These are phyloP conservation scores for Ormosia semicastrata DNA, from an alignment of 306 rosid species.

Conservation along the genomic window DNA sequence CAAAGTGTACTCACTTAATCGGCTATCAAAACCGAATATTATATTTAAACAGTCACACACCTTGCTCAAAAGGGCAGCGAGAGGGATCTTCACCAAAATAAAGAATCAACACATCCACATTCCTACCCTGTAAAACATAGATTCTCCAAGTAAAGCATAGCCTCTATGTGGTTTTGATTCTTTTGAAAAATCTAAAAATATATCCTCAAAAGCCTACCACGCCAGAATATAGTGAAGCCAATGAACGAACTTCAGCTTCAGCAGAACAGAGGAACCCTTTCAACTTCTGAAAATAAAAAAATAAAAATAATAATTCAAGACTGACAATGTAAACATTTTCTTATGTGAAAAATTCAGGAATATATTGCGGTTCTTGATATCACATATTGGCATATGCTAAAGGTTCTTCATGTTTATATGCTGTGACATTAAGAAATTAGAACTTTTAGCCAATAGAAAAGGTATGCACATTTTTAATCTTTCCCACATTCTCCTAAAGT, in stretches of 20 bases:
- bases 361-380: not conserved
- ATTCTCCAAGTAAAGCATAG: constrained; percentile 25
- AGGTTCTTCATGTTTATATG: not conserved
- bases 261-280: constrained; percentile 76
- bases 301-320: not conserved
- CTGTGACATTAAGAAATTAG: not conserved
- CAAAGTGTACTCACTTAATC: not conserved
- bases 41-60: constrained; percentile 37
- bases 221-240: constrained; percentile 77
- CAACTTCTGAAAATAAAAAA: constrained; percentile 48
- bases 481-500: not conserved
- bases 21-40: constrained; percentile 17
- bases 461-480: not conserved
- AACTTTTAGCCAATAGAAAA: not conserved
- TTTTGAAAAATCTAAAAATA: not conserved
- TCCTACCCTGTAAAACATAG: constrained; percentile 69
- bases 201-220: constrained; percentile 64
- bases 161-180: not conserved
- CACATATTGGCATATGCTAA: not conserved
- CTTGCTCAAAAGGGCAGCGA: constrained; percentile 91
- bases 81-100: constrained; percentile 96
- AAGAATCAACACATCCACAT: constrained; percentile 77
- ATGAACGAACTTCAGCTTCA: constrained; percentile 85
- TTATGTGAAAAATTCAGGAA: not conserved
- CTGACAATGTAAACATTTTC: not conserved